A percentile compares a stretch with the other conserved stretches of the same genome.
These are phyloP conservation scores for Cylindrodendrum hubeiense DNA, from an alignment of 2,329 filamentous ascomycete genomes.

Conservation along the genomic window DNA sequence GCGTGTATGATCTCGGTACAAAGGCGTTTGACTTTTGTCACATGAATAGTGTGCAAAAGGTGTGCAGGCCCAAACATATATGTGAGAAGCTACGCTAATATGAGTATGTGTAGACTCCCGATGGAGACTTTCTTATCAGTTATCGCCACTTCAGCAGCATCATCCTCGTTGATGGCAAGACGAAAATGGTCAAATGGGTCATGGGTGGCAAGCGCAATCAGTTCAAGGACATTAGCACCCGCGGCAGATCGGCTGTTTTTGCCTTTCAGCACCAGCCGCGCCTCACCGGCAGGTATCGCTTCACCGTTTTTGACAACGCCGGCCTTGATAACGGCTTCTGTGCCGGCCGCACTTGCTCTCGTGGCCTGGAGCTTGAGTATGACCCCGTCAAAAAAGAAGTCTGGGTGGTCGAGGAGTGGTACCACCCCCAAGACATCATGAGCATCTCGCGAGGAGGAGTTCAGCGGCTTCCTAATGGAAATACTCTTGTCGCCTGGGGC, in stretches of 20 bases:
- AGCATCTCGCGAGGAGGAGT: conserved; percentile 5
- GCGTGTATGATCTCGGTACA: neutral
- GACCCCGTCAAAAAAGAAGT: neutral
- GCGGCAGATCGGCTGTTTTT: neutral
- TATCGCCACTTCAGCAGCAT: conserved; percentile 7
- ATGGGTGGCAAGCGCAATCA: conserved; percentile 8
- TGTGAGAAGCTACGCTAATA: neutral
- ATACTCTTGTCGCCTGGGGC: conserved; percentile 10
- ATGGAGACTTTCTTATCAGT: conserved; percentile 7
- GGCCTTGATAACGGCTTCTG: conserved; percentile 7
- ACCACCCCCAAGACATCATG: conserved; percentile 9
- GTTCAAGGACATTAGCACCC: neutral
- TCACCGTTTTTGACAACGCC: conserved; percentile 12
- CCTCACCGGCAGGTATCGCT: conserved; percentile 1
- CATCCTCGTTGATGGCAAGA: conserved; percentile 4
- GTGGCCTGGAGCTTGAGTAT: conserved; percentile 10
- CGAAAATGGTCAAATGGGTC: conserved; percentile 6
- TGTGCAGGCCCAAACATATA: neutral
- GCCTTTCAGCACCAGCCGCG: conserved; percentile 11
- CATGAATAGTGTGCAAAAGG: neutral
- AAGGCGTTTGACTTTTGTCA: neutral
- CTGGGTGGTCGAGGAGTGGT: conserved; percentile 15
- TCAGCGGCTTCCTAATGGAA: conserved; percentile 7
- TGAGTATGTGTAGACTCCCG: neutral
- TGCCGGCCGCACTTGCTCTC: neutral